Evolutionary conservation across 192 early-diverging fungal genomes (phyloP), one percentile per base, ranked within the genome.

Genomic region (Rhizophagus clarus): DNA sequence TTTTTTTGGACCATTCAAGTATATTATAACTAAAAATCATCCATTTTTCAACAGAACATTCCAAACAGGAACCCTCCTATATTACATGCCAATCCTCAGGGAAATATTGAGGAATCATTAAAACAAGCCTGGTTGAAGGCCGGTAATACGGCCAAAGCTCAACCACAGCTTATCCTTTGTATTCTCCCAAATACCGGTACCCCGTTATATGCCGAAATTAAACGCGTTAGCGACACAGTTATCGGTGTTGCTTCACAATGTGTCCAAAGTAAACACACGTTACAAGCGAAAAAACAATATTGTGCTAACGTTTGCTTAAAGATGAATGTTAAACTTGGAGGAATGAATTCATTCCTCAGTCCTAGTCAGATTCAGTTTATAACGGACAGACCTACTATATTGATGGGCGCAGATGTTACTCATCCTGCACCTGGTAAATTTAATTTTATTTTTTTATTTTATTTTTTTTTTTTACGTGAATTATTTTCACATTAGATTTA

Each of bases 301-400:
- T 95, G 93, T 75, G 96, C 96, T 10, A 98, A 97, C 72, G 93
- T 98, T 28, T 95, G 91, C 66, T 84, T 98, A 49, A 98, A 98
- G 87, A 56, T 56, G 20, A 56, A 56, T 4, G 51, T 56, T 22
- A 56, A 56, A 22, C 6, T 56, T 6, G 51, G 96, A 61, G 96
- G 96, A 49, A 91, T 90, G 83, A 97, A 97, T 88, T 87, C 89
- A 28, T 87, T 85, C 63, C 83, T 98, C 32, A 81, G 62, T 0
- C 84, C 83, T 20, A 40, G 80, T 7, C 87, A 94, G 63, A 84
- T 94, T n/a, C 90, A 91, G 3, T 91, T 96, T 81, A 82, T 95
- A 60, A 83, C 87, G n/a, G 74, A 88, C 47, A 80, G 83, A 9
- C 93, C 94, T 7, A 97, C 95, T 11, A 90, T 97, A 72, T 77